Evolutionary conservation across 2,329 filamentous ascomycete genomes (phyloP), one percentile per base, ranked within the genome.

Genomic region (Mollisia scopiformis): DNA sequence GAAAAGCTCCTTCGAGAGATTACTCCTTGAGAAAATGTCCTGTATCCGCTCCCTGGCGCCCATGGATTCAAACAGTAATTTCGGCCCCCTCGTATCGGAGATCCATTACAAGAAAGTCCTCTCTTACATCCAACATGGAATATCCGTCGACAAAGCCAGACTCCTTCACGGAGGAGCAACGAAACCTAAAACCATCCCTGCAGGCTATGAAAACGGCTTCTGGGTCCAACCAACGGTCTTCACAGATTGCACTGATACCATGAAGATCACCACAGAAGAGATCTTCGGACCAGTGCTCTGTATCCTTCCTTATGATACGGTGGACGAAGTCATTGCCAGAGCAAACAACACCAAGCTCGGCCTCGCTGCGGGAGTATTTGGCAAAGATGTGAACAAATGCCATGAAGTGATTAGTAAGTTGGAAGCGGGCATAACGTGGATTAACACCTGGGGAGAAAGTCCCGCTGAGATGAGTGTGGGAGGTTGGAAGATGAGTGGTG

Each of bases 401-500:
- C 91, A 96, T 71, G 80, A 84, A 46, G 84, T 94, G 1, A 81
- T 94, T 43, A 82, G 84, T 25, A 82, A 85, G 70, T 78, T 96
- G 5, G 84, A 96, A 72, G 92, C 92, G 0, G 92, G 92, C 33
- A 96, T 96, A 71, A 96, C 91, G 1, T 96, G 92, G 92, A 83
- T 96, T 55, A 96, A 96, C 75, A 93, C 91, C 0, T 96, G 93
- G 93, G 92, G 93, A n/a, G 92, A 96, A 78, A 89, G 85, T 52
- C 92, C 92, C 0, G 91, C 93, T 0, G 92, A 96, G 80, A 96
- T 96, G 93, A 89, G 90, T 2, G 92, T 96, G 0, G 92, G 92
- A 10, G 92, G 92, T 0, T 96, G 92, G 93, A 96, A 96, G 80
- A 84, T 90, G 82, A 96, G 92, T 73, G 93, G 93, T 33, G 78